Conservation (phyloP, 352 stramenopile genomes). For the Phytophthora rubi region DNA sequence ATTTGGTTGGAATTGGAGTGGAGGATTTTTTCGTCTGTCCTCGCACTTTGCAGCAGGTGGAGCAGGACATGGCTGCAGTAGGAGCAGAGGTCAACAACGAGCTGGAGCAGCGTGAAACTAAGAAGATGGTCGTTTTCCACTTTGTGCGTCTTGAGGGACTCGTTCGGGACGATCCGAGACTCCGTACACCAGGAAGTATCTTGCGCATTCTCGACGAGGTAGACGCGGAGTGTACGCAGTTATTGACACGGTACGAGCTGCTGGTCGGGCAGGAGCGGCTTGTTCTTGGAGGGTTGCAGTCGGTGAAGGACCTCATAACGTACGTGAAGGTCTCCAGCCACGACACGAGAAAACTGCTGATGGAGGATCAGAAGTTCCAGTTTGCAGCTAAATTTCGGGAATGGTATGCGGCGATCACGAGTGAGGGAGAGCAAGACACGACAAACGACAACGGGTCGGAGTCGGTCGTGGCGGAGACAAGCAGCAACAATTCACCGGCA, state of each 20-base stretch:
- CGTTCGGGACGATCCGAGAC: too few relatives aligned
- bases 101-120: constrained; percentile 27
- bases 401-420: background rate
- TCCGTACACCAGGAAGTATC: background rate
- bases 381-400: background rate
- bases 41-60: too few relatives aligned
- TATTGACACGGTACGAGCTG: background rate
- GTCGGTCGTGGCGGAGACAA: too few relatives aligned
- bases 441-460: background rate
- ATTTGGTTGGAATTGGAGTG: too few relatives aligned
- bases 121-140: constrained; percentile 2
- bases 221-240: background rate
- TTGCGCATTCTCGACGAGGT: background rate
- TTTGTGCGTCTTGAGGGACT: too few relatives aligned
- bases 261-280: background rate
- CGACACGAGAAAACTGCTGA: background rate
- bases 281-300: background rate
- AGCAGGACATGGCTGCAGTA: too few relatives aligned
- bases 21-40: too few relatives aligned
- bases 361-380: background rate
- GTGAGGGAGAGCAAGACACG: background rate
- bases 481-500: background rate
- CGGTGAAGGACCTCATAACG: background rate
- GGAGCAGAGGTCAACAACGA: constrained; percentile 11
- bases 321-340: background rate